Evolutionary conservation across 2,329 filamentous ascomycete species (phyloP).

Genomic region (Coniochaeta sp.): DNA sequence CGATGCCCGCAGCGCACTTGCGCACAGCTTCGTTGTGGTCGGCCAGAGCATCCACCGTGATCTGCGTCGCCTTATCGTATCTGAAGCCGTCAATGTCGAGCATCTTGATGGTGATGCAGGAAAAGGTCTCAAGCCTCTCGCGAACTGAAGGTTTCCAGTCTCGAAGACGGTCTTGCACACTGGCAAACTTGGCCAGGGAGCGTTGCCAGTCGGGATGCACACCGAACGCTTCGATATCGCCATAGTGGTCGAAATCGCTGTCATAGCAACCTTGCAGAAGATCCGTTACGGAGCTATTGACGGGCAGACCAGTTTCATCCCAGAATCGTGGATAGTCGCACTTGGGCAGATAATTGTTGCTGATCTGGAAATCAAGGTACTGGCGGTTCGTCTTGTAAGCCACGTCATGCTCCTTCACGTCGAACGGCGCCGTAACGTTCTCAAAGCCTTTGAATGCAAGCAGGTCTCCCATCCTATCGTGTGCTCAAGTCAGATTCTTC

Average conservation of each 20-base stretch:
- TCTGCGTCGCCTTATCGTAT: constrained; percentile 59
- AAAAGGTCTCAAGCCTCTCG: constrained; percentile 50
- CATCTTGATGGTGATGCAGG: constrained; percentile 53
- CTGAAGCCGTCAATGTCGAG: constrained; percentile 62
- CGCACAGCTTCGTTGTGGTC: constrained; percentile 50
- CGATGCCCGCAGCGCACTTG: constrained; percentile 45
- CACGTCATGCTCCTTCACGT: constrained; percentile 46
- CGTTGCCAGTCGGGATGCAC: constrained; percentile 56
- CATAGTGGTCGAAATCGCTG: constrained; percentile 58
- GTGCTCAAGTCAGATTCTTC: constrained; percentile 2
- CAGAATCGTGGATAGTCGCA: constrained; percentile 56
- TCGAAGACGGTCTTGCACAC: constrained; percentile 58
- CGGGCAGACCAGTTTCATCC: constrained; percentile 46
- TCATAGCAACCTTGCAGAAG: constrained; percentile 47
- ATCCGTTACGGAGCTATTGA: constrained; percentile 35
- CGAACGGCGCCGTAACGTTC: constrained; percentile 50
- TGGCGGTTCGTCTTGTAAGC: constrained; percentile 44
- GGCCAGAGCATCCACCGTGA: constrained; percentile 53
- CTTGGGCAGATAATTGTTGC: constrained; percentile 41
- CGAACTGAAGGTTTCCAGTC: constrained; percentile 54
- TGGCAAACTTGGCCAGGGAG: constrained; percentile 58
- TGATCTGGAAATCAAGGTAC: constrained; percentile 50
- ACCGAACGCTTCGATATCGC: constrained; percentile 56
- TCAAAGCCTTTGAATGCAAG: constrained; percentile 54
- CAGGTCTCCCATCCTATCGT: constrained; percentile 47